Conservation (phyloP, 2,329 filamentous ascomycete genomes). For the Alternaria sp. region DNA sequence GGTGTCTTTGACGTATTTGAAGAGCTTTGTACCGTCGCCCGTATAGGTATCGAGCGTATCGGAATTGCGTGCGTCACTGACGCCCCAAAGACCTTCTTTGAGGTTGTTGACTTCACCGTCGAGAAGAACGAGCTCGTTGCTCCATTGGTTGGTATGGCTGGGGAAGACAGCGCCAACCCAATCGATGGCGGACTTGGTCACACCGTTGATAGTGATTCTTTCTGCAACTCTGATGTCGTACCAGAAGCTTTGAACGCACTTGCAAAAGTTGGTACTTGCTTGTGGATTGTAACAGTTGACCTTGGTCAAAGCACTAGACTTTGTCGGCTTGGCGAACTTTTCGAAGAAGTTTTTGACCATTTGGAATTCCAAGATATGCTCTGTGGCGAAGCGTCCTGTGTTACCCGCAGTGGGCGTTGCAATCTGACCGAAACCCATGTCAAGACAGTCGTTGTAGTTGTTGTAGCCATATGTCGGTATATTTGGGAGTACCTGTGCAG, state of each 20-base stretch:
- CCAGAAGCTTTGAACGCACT: slow-evolving; percentile 2
- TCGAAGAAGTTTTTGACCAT: slow-evolving; percentile 1
- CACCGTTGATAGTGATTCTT: not conserved
- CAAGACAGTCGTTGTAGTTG: not conserved
- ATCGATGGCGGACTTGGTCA: not conserved
- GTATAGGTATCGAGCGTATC: not conserved
- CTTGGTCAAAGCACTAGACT: not conserved
- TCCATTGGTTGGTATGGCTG: not conserved
- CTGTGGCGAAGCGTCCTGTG: not conserved
- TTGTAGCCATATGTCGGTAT: not conserved
- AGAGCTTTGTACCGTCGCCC: not conserved
- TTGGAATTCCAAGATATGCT: slow-evolving; percentile 5
- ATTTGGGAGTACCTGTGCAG: not conserved
- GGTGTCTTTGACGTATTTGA: slow-evolving; percentile 2
- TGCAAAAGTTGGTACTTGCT: not conserved
- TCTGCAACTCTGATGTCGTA: not conserved
- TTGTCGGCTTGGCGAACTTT: not conserved
- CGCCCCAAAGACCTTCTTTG: slow-evolving; percentile 2
- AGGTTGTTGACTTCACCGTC: not conserved
- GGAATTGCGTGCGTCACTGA: not conserved
- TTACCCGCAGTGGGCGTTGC: not conserved
- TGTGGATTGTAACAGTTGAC: not conserved
- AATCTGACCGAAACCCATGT: not conserved
- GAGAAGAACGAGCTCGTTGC: slow-evolving; percentile 1
- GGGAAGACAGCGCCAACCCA: not conserved